Conservation (phyloP, 78 protist species). For the Dictyostelium brefeldianum region DNA sequence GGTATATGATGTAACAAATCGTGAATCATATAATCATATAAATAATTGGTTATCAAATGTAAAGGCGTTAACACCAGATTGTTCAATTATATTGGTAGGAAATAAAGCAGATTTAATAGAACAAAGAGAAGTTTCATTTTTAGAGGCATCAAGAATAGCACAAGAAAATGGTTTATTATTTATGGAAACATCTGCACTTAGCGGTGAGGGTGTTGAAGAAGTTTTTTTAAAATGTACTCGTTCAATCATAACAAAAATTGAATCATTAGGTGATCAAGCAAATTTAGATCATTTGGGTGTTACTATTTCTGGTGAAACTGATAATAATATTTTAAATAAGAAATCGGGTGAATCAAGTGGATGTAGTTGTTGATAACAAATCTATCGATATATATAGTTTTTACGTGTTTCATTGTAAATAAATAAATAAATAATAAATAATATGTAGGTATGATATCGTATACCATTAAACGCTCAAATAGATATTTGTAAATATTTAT, state of each 20-base stretch:
- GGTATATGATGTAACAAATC: slow-evolving; percentile 90
- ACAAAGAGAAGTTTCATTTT: slow-evolving; percentile 86
- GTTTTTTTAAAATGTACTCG: slow-evolving; percentile 84
- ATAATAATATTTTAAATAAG: neutral
- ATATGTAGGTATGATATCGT: no score
- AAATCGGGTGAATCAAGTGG: neutral
- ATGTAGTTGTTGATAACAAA: neutral
- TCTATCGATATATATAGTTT: no score
- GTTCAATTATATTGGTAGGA: slow-evolving; percentile 88
- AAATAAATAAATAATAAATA: no score
- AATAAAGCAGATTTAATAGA: slow-evolving; percentile 83
- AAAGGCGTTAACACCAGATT: slow-evolving; percentile 74
- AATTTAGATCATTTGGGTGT: slow-evolving; percentile 68
- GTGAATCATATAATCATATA: slow-evolving; percentile 89
- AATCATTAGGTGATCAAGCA: slow-evolving; percentile 33
- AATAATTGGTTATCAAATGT: slow-evolving; percentile 94
- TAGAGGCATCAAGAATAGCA: slow-evolving; percentile 85
- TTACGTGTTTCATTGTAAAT: no score
- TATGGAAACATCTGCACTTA: slow-evolving; percentile 81
- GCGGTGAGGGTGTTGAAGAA: slow-evolving; percentile 88
- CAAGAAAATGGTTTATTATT: slow-evolving; percentile 89
- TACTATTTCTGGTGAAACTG: neutral
- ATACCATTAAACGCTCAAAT: no score
- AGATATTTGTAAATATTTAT: no score
- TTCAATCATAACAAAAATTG: slow-evolving; percentile 87